Evolutionary conservation across 371 early-diverging fungal species (phyloP), one percentile per base, ranked within the genome.

Genomic region (Polyrhizophydium stewartii): DNA sequence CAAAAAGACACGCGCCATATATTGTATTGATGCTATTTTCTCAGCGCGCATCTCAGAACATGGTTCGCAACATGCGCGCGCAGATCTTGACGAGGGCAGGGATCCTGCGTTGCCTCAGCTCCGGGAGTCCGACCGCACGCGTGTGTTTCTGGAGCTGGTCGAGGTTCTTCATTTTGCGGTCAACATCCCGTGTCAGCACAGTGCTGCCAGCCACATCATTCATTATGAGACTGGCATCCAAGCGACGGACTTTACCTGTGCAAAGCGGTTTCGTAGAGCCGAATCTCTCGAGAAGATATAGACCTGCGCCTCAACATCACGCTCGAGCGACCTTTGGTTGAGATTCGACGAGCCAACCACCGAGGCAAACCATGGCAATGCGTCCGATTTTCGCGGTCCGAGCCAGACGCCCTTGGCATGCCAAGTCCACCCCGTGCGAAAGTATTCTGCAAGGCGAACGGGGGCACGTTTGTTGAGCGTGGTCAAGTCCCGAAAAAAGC

Each of bases 281-380:
- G n/a, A n/a, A n/a, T n/a, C n/a, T n/a, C n/a, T n/a, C n/a, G n/a
- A n/a, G 31, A 88, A 73, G 0, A 94, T 65, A 12, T 91, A 69
- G 1, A 89, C 77, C 63, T 96, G 93, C 16, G 92, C 87, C 64
- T 97, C 97, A 61, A 97, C 63, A 69, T 97, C 97, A 19, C 94
- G 79, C 27, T 85, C 81, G n/a, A 88, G 75, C 1, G 96, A 96
- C 38, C 96, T 83, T 64, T 90, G 85, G 0, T 93, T 93, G 76
- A 89, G 94, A 72, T 97, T 97, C 17, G 93, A 88, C 0, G 95
- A 94, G 6, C 97, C 97, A 59, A 96, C 86, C 69, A 89, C 85
- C 1, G 94, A 91, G 63, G 90, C 45, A 25, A 70, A 71, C 7
- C 7, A 13, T 35, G 35, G 7, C 35, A 13, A 35, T 13, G 13